Conservation (phyloP, 768 basidiomycete genomes). For the Coprinopsis sp. region DNA sequence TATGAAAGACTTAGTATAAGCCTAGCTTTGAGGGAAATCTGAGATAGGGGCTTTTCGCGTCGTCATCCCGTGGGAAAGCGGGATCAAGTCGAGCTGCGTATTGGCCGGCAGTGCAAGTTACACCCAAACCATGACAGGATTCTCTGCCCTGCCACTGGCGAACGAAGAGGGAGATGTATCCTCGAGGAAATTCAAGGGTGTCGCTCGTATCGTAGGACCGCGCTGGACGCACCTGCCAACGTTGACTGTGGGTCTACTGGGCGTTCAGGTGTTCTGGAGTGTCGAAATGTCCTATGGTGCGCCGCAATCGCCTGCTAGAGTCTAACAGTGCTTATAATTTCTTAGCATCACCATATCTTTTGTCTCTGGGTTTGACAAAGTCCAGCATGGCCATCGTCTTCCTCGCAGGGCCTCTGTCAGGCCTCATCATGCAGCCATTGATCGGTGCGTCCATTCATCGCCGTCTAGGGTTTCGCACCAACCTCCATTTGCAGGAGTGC, state of each 20-base stretch:
- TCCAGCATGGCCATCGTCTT: slow-evolving; percentile 88
- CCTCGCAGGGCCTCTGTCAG: slow-evolving; percentile 86
- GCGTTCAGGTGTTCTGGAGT: slow-evolving; percentile 88
- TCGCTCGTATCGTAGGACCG: slow-evolving; percentile 62
- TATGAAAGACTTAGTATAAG: too few relatives aligned
- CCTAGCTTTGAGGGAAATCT: too few relatives aligned
- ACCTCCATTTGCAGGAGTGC: slow-evolving; percentile 37
- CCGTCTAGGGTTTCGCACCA: slow-evolving; percentile 10
- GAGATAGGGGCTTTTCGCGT: too few relatives aligned
- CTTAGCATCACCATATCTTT: slow-evolving; percentile 73
- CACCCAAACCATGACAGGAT: slow-evolving; percentile 54
- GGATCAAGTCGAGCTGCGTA: too few relatives aligned
- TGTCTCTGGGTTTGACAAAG: slow-evolving; percentile 84
- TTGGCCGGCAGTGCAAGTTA: too few relatives aligned
- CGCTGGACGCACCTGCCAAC: slow-evolving; percentile 60
- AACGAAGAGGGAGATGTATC: slow-evolving; percentile 35
- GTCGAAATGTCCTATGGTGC: slow-evolving; percentile 90
- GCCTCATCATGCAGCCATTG: slow-evolving; percentile 86
- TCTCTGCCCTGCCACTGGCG: slow-evolving; percentile 41
- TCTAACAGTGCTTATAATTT: background rate
- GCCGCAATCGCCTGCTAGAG: slow-evolving; percentile 10
- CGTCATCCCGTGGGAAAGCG: too few relatives aligned
- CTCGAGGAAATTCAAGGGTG: slow-evolving; percentile 41
- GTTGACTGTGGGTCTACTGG: slow-evolving; percentile 74
- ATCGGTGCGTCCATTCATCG: slow-evolving; percentile 50